Base-by-base conservation (phyloP, 441 rosid species). In the Sinapis alba region DNA sequence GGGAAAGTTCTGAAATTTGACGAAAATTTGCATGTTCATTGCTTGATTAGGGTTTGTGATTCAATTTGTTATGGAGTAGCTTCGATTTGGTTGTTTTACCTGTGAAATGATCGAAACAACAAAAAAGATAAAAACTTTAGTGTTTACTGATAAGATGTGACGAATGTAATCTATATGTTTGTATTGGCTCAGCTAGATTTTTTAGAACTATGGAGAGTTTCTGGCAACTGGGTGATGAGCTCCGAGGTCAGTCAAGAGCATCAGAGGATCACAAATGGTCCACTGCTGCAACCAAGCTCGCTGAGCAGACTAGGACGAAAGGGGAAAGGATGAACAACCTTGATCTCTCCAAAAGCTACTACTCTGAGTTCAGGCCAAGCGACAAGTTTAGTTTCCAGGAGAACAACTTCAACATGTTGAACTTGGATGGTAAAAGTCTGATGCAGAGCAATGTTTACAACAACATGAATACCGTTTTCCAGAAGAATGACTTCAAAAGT, bases 211-310 rank as follows among this genome's bases (percentile, higher is more conserved):
- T 78, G 81, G 81, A 78, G 28, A 91, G 90, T 87, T 92, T 87
- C 81, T 95, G 99, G 99, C 90, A 92, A 69, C 65, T 92, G 78
- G 99, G 96, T 12, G 98, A 95, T 74, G 98, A 92, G 79, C 95
- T 95, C 26, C 87, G 97, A 68, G 98, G 96, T 67, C 97, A 91
- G 72, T 81, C 92, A 6, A 92, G 85, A 86, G 92, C 81, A 58
- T 69, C 93, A 3, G 99, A 95, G 83, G 99, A 95, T 82, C 96
- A 88, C 59, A 82, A 91, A 50, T 95, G 97, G 98, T 68, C 87
- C 19, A 80, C 93, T 81, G 99, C 85, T 82, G 96, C 98, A 3
- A 88, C 97, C 7, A 91, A 83, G 78, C 76, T 92, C 83, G 98
- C 98, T 30, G 96, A 95, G 86, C 97, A 92, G 78, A 91, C 97